Evolutionary conservation across 2,329 filamentous ascomycete species (phyloP).

Genomic region (Nothomitra cinnamomea): DNA sequence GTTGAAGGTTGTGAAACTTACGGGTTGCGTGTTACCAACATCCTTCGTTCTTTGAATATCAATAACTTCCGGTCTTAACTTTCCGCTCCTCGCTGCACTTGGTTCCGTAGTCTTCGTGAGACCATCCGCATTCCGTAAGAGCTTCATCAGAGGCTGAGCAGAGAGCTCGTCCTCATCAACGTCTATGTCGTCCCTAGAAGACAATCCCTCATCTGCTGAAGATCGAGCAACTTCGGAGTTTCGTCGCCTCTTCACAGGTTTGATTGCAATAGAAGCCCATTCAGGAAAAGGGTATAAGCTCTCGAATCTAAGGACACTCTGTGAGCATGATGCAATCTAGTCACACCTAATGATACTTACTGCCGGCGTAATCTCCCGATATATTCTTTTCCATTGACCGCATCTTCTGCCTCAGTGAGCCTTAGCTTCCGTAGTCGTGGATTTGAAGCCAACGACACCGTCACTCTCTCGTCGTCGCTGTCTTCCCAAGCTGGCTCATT

Average conservation of each 20-base stretch:
- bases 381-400: conserved; percentile 78
- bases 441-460: conserved; percentile 63
- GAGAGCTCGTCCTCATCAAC: conserved; percentile 31
- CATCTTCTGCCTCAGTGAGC: conserved; percentile 63
- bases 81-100: conserved; percentile 40
- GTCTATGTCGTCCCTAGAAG: conserved; percentile 36
- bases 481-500: conserved; percentile 67
- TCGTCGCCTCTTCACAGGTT: conserved; percentile 26
- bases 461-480: conserved; percentile 81
- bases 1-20: conserved; percentile 19
- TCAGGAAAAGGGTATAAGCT: conserved; percentile 42
- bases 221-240: conserved; percentile 21
- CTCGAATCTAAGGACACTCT: conserved; percentile 21
- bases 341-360: conserved; percentile 27
- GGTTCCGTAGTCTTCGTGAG: conserved; percentile 37
- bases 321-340: neutral
- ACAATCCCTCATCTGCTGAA: conserved; percentile 32
- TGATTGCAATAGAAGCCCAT: conserved; percentile 35
- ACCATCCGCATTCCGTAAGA: conserved; percentile 58
- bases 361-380: conserved; percentile 62
- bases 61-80: conserved; percentile 70
- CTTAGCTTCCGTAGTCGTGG: conserved; percentile 69
- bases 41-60: conserved; percentile 83
- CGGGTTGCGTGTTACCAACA: conserved; percentile 58
- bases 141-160: conserved; percentile 58